Evolutionary conservation across 139 green algal genomes (phyloP).

Genomic region (Tetradesmus lagerheimii): DNA sequence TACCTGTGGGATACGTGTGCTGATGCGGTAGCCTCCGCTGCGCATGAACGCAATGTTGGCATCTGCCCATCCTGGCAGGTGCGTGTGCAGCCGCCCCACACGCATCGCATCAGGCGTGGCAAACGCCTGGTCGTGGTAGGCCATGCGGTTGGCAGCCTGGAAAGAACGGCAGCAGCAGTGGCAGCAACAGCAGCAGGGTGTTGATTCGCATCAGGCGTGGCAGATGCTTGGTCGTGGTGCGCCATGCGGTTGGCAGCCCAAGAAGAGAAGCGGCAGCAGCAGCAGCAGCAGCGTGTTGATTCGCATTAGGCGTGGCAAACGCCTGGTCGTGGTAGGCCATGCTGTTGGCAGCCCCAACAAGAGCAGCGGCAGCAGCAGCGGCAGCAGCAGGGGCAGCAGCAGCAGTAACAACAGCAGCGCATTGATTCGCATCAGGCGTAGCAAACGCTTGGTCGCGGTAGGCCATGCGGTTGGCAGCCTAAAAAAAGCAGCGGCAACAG

Average conservation of each 20-base stretch:
- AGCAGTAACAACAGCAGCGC: too few relatives aligned
- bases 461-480: not conserved
- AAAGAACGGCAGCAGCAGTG: not conserved
- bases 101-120: constrained; percentile 88
- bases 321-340: constrained; percentile 89
- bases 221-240: not conserved
- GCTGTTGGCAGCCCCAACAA: constrained; percentile 74
- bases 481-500: too few relatives aligned
- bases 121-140: constrained; percentile 86
- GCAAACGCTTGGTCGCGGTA: not conserved
- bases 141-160: constrained; percentile 82
- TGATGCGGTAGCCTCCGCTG: constrained; percentile 89
- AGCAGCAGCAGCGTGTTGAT: too few relatives aligned
- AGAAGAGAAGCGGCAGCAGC: too few relatives aligned
- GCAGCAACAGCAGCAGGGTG: constrained; percentile 2
- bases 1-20: constrained; percentile 60
- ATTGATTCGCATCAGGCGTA: too few relatives aligned
- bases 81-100: constrained; percentile 86
- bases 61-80: constrained; percentile 69
- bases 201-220: too few relatives aligned
- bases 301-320: constrained; percentile 87
- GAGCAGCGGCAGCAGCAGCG: not conserved
- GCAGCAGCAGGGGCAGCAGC: too few relatives aligned
- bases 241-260: not conserved
- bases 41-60: constrained; percentile 94